Conservation (phyloP, 768 basidiomycete genomes). For the Termitomyces heimii region DNA sequence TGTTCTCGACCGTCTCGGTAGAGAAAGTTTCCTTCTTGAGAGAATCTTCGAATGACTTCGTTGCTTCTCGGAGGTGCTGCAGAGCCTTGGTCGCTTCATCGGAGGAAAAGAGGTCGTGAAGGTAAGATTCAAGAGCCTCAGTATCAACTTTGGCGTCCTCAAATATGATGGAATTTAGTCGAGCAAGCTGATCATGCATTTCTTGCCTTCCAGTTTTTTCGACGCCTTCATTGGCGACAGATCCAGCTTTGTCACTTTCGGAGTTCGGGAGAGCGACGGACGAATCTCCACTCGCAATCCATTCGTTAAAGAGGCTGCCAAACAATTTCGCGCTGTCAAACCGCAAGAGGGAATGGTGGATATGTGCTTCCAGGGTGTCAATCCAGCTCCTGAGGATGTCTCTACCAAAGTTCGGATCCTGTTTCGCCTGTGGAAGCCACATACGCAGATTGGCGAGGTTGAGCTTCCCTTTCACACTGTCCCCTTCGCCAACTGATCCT, state of each 20-base stretch:
- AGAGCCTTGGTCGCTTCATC: conserved; percentile 25
- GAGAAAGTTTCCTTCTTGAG: conserved; percentile 22
- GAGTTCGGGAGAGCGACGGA: conserved; percentile 17
- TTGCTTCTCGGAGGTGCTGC: conserved; percentile 21
- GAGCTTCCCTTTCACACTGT: conserved; percentile 18
- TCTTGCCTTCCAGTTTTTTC: conserved; percentile 34
- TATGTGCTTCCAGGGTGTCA: conserved; percentile 31
- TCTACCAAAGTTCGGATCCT: conserved; percentile 32
- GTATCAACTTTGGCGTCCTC: conserved; percentile 28
- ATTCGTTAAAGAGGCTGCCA: conserved; percentile 37
- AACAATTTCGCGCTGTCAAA: conserved; percentile 37
- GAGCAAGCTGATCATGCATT: conserved; percentile 25
- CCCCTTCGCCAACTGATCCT: conserved; percentile 14
- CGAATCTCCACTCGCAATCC: conserved; percentile 37
- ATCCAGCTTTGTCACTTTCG: conserved; percentile 4
- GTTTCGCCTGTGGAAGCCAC: conserved; percentile 34
- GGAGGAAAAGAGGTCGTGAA: conserved; percentile 29
- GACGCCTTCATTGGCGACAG: conserved; percentile 10
- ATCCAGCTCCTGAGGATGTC: conserved; percentile 31
- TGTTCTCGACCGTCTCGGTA: conserved; percentile 17
- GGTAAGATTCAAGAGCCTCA: conserved; percentile 25
- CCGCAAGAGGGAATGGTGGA: conserved; percentile 27
- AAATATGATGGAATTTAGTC: conserved; percentile 34
- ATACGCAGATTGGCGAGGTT: conserved; percentile 25
- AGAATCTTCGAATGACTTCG: conserved; percentile 20